These are phyloP conservation scores for Cyclaneusma minus DNA, from an alignment of 2,329 filamentous ascomycete species.

Conservation along the genomic window DNA sequence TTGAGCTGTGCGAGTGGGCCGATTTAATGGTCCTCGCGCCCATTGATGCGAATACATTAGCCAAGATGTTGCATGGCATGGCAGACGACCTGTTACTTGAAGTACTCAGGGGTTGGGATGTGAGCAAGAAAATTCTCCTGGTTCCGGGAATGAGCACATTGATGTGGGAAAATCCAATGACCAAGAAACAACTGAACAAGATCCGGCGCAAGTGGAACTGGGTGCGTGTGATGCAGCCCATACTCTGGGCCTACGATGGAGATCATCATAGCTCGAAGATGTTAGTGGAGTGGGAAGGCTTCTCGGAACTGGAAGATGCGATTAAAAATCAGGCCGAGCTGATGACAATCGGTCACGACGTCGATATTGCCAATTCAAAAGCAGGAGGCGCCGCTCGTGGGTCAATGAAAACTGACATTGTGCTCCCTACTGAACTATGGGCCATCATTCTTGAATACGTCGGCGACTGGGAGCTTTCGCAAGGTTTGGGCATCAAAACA, in stretches of 20 bases:
- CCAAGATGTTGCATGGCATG: constrained; percentile 75
- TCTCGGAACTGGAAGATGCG: constrained; percentile 57
- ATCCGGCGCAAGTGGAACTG: constrained; percentile 74
- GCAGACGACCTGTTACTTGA: constrained; percentile 70
- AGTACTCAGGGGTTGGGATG: constrained; percentile 73
- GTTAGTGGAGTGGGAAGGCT: constrained; percentile 43
- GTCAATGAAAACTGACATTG: constrained; percentile 22
- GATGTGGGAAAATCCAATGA: constrained; percentile 85
- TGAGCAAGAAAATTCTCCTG: constrained; percentile 69
- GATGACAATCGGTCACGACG: constrained; percentile 57
- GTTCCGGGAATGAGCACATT: constrained; percentile 79
- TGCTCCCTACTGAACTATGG: constrained; percentile 76
- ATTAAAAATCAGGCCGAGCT: constrained; percentile 67
- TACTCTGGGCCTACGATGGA: constrained; percentile 65
- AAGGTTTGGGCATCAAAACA: constrained; percentile 66
- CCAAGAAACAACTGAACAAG: constrained; percentile 74
- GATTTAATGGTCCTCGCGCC: constrained; percentile 74
- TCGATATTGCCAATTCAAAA: constrained; percentile 24
- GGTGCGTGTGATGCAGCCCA: constrained; percentile 66
- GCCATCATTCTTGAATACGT: constrained; percentile 72
- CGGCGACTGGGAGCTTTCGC: constrained; percentile 81
- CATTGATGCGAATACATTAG: constrained; percentile 69
- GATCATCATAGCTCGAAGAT: constrained; percentile 33
- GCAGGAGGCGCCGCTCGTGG: constrained; percentile 26
- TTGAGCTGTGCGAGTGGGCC: constrained; percentile 71